Percentiles rank a stretch among this genome's conserved stretches.
Conservation (phyloP, 164 flowering plant species). For the Litsea cubeba region DNA sequence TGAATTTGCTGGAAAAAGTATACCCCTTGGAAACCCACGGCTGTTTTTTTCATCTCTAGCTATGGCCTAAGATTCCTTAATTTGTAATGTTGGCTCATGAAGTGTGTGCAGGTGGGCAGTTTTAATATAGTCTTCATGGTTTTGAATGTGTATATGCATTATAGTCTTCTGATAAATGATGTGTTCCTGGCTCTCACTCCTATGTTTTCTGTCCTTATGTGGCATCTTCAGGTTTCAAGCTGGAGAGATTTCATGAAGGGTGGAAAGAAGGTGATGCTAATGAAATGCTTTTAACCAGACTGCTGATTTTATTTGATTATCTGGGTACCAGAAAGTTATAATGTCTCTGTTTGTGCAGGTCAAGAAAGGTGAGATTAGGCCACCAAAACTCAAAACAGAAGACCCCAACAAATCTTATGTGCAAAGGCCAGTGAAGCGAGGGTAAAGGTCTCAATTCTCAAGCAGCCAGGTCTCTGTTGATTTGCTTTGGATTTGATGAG, state of each 20-base stretch:
- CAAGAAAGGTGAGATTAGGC: slow-evolving; percentile 92
- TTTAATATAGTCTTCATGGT: no score
- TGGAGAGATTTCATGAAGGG: slow-evolving; percentile 98
- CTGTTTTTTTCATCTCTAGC: no score
- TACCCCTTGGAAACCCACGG: no score
- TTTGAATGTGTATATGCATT: no score
- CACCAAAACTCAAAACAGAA: slow-evolving; percentile 98
- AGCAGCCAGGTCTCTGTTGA: not conserved
- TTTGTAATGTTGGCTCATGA: no score
- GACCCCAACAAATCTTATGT: slow-evolving; percentile 98
- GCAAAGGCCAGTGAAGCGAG: slow-evolving; percentile 93
- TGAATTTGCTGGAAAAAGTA: no score
- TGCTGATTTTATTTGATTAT: not conserved
- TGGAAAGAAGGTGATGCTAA: slow-evolving; percentile 71
- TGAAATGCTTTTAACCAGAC: not conserved
- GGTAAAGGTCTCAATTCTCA: slow-evolving; percentile 14
- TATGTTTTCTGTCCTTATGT: no score
- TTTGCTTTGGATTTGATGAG: not conserved
- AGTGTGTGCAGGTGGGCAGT: no score
- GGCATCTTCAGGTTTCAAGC: slow-evolving; percentile 75
- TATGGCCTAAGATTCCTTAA: no score
- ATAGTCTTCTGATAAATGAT: no score
- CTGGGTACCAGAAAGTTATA: not conserved
- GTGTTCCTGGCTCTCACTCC: no score
- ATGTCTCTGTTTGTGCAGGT: slow-evolving; percentile 35